Evolutionary conservation across 495 filamentous ascomycete species (phyloP).

Genomic region (Tuber borchii): DNA sequence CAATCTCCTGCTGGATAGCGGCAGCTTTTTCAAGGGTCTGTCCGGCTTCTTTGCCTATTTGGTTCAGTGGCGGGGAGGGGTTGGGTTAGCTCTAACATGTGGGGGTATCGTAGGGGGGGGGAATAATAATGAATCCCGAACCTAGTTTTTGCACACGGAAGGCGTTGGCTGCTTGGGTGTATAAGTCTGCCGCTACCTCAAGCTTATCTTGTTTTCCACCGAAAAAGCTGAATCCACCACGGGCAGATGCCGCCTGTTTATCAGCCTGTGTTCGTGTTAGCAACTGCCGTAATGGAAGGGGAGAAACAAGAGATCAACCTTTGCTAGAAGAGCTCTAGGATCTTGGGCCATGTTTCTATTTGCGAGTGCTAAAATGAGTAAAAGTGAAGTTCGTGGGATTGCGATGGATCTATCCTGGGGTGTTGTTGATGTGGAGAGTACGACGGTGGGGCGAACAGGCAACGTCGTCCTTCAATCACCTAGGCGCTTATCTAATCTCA

Average conservation of each 20-base stretch:
- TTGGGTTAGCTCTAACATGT: conserved; percentile 5
- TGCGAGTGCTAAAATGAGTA: neutral
- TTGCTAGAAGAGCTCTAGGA: conserved; percentile 29
- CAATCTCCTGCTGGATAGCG: conserved; percentile 67
- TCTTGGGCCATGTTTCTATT: conserved; percentile 27
- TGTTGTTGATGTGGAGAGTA: neutral
- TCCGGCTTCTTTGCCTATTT: conserved; percentile 69
- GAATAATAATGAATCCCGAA: neutral
- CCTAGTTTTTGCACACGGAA: conserved; percentile 47
- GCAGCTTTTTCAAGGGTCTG: conserved; percentile 54
- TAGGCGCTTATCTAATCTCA: neutral
- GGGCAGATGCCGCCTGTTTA: conserved; percentile 62
- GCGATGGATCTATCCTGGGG: neutral
- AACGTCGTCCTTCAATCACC: neutral
- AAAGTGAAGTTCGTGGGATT: neutral
- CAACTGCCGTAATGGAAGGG: neutral
- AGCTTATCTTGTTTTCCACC: conserved; percentile 75
- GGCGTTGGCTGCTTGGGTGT: conserved; percentile 71
- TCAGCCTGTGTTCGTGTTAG: conserved; percentile 57
- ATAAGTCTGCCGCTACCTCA: conserved; percentile 74
- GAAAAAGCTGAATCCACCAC: conserved; percentile 70
- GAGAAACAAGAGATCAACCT: conserved; percentile 7
- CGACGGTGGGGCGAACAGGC: neutral
- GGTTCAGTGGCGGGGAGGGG: neutral
- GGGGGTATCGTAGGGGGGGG: neutral